A percentile compares a stretch with the other conserved stretches of the same genome.
Evolutionary conservation across 2,329 filamentous ascomycete species (phyloP).

Genomic region (Gaeumannomyces tritici): DNA sequence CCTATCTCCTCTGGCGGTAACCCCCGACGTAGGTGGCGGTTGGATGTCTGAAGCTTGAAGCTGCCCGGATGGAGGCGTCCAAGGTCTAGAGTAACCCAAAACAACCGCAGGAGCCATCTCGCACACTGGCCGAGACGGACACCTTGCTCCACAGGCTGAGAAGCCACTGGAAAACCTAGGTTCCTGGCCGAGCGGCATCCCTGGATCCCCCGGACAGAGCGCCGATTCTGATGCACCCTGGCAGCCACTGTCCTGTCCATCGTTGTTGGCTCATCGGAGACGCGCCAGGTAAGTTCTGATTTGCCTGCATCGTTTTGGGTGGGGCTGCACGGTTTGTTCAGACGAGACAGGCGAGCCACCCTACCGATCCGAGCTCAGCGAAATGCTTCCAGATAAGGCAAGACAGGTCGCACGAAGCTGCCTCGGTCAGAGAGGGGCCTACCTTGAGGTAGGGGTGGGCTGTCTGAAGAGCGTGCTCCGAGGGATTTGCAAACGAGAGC

Average conservation of each 20-base stretch:
- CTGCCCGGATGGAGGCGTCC: background rate
- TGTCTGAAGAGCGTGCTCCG: background rate
- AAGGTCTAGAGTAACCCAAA: constrained; percentile 1
- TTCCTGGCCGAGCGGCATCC: background rate
- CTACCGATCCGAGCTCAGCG: background rate
- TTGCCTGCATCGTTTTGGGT: background rate
- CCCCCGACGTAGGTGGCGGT: background rate
- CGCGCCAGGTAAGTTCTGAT: no score
- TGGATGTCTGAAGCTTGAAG: background rate
- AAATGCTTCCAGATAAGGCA: background rate
- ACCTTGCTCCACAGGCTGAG: background rate
- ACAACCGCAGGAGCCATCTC: constrained; percentile 3
- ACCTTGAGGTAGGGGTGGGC: background rate
- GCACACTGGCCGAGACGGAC: background rate
- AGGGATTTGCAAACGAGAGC: background rate
- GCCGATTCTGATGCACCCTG: background rate
- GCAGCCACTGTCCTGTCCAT: background rate
- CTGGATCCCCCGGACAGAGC: background rate
- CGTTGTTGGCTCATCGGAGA: background rate
- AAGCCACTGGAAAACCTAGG: background rate
- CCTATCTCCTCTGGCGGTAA: background rate
- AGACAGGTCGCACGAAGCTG: background rate
- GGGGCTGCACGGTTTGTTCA: background rate
- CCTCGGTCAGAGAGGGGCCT: background rate
- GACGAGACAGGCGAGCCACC: background rate